A percentile compares a stretch with the other conserved stretches of the same genome.
Conservation (phyloP, 2,329 filamentous ascomycete species). For the Neonectria hederae region DNA sequence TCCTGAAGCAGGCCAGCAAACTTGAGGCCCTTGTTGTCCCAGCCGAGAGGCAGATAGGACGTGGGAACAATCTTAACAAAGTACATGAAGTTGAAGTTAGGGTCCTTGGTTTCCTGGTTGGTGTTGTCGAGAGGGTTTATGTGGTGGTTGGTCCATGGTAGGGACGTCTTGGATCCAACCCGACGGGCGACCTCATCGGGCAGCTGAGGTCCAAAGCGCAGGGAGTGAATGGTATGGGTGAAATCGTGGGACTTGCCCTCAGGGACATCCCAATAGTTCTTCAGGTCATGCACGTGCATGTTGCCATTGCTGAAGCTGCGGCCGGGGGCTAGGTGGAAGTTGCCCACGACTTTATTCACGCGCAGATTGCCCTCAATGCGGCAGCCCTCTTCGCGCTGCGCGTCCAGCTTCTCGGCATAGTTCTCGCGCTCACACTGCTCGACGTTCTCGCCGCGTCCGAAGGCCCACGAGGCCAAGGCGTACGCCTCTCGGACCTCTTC, state of each 20-base stretch:
- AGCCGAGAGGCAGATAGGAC: slow-evolving; percentile 91
- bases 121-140: slow-evolving; percentile 89
- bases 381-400: slow-evolving; percentile 90
- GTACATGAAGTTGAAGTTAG: slow-evolving; percentile 97
- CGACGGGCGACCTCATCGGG: slow-evolving; percentile 75
- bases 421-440: slow-evolving; percentile 97
- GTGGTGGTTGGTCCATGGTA: slow-evolving; percentile 87
- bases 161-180: slow-evolving; percentile 57
- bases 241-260: slow-evolving; percentile 82
- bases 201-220: slow-evolving; percentile 93
- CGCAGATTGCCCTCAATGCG: slow-evolving; percentile 90
- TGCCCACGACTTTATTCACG: slow-evolving; percentile 98
- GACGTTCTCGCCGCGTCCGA: slow-evolving; percentile 89
- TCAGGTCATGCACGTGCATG: slow-evolving; percentile 96
- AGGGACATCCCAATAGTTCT: slow-evolving; percentile 87
- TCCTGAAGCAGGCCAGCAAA: slow-evolving; percentile 51
- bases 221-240: slow-evolving; percentile 84
- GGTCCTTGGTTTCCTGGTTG: slow-evolving; percentile 79
- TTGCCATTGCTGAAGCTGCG: slow-evolving; percentile 96
- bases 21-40: slow-evolving; percentile 68
- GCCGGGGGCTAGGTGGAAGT: slow-evolving; percentile 97
- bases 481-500: slow-evolving; percentile 97
- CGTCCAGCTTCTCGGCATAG: slow-evolving; percentile 87
- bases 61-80: slow-evolving; percentile 99
- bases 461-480: slow-evolving; percentile 88